These are phyloP conservation scores for Colletotrichum paranaense DNA, from an alignment of 2,329 filamentous ascomycete genomes.

Conservation along the genomic window DNA sequence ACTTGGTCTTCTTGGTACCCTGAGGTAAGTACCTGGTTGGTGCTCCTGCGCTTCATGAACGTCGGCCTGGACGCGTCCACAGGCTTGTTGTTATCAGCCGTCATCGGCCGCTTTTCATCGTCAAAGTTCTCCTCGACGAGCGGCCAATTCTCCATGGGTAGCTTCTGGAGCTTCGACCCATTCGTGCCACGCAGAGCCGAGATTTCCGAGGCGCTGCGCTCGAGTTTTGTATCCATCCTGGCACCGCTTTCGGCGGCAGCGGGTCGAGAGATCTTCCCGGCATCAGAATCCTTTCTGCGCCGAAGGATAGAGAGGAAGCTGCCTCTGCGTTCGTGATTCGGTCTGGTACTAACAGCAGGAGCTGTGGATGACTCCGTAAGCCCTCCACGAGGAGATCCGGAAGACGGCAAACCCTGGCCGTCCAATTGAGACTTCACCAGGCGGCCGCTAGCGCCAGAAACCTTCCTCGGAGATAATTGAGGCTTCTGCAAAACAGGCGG, in stretches of 20 bases:
- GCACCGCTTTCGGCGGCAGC: constrained; percentile 67
- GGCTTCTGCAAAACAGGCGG: constrained; percentile 34
- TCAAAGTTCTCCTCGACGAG: constrained; percentile 47
- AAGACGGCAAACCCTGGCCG: constrained; percentile 47
- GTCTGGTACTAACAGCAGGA: constrained; percentile 39
- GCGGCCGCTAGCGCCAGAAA: constrained; percentile 27
- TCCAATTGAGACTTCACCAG: constrained; percentile 38
- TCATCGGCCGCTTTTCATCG: constrained; percentile 46
- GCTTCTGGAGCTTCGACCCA: constrained; percentile 38
- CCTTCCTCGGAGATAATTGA: constrained; percentile 35
- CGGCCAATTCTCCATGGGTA: constrained; percentile 59
- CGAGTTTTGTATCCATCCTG: constrained; percentile 70
- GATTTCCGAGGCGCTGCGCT: constrained; percentile 67
- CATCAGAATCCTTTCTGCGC: constrained; percentile 69
- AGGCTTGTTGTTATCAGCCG: constrained; percentile 44
- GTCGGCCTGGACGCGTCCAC: constrained; percentile 38
- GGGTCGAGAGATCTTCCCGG: constrained; percentile 64
- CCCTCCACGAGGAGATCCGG: constrained; percentile 54
- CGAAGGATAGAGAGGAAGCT: constrained; percentile 72
- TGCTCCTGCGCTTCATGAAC: constrained; percentile 50
- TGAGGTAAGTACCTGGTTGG: constrained; percentile 43
- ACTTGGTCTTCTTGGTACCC: constrained; percentile 10
- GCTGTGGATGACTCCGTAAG: constrained; percentile 41
- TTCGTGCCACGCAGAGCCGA: constrained; percentile 54
- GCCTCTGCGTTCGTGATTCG: constrained; percentile 52